A percentile compares a stretch with the other conserved stretches of the same genome.
phyloP scores from a whole-genome alignment of 2,329 filamentous ascomycete genomes.

The Phaeosphaeriaceae sp. region DNA sequence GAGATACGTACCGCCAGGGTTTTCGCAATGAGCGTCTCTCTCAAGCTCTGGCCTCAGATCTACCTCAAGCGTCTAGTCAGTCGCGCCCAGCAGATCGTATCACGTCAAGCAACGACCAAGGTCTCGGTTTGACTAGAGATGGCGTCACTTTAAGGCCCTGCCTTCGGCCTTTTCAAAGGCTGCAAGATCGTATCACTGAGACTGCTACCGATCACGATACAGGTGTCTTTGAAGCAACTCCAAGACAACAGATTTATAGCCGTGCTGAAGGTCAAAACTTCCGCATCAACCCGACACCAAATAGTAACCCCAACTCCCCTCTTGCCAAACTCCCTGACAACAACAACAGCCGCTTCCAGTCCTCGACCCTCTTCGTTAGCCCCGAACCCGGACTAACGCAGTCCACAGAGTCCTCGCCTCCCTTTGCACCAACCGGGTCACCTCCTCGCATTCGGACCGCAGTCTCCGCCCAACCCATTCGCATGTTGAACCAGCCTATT shows the following conservation, averaged over 20 bases:
- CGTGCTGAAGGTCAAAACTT: not conserved
- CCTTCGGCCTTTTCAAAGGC: not conserved
- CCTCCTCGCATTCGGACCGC: not conserved
- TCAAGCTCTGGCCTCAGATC: no score
- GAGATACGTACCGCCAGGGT: not conserved
- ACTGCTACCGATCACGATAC: not conserved
- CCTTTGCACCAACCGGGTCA: not conserved
- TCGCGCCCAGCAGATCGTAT: not conserved
- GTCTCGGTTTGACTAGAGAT: not conserved
- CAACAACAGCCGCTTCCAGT: not conserved
- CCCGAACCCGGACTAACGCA: conserved; percentile 4
- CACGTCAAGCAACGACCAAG: not conserved
- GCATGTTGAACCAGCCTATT: conserved; percentile 4
- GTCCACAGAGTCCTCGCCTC: not conserved
- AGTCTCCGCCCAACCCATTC: not conserved
- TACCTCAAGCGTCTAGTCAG: not conserved
- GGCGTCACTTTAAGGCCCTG: not conserved
- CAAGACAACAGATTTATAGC: not conserved
- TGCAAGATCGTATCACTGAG: not conserved
- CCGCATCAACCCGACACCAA: not conserved
- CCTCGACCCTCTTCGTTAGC: not conserved
- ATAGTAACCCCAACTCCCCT: not conserved
- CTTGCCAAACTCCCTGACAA: not conserved
- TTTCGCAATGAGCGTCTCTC: no score
- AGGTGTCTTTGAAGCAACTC: not conserved